phyloP scores from a whole-genome alignment of 805 yeast species.

The Yamadazyma ubonensis region DNA sequence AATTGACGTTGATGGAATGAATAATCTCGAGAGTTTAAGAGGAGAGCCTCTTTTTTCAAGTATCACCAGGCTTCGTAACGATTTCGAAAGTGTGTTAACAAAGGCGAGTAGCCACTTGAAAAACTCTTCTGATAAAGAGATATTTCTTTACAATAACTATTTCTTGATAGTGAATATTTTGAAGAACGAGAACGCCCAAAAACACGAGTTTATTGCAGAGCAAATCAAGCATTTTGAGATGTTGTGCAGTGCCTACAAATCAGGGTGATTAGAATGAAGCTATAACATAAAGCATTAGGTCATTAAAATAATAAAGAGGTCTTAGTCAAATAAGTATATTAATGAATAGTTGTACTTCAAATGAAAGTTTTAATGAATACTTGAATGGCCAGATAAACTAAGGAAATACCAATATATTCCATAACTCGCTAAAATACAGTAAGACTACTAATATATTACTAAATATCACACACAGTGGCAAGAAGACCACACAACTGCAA shows the following conservation, averaged over 20 bases:
- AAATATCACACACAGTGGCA: constrained; percentile 50
- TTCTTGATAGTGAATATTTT: constrained; percentile 60
- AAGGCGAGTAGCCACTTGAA: constrained; percentile 49
- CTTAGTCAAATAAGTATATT: too few species aligned
- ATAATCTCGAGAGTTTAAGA: constrained; percentile 24
- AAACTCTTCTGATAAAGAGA: constrained; percentile 54
- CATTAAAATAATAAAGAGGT: too few species aligned
- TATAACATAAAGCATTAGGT: too few species aligned
- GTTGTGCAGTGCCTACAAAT: constrained; percentile 41
- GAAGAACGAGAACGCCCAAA: constrained; percentile 32
- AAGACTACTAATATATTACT: background rate
- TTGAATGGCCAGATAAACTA: too few species aligned
- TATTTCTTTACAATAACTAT: constrained; percentile 73
- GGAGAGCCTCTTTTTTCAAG: constrained; percentile 76
- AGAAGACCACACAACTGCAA: constrained; percentile 83
- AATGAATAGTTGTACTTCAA: background rate
- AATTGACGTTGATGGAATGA: constrained; percentile 7
- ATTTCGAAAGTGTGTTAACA: constrained; percentile 75
- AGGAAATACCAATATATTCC: too few species aligned
- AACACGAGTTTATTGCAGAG: constrained; percentile 32
- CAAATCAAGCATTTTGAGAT: constrained; percentile 39
- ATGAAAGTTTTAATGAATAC: too few species aligned
- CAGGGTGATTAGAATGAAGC: too few species aligned
- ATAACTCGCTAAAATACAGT: background rate
- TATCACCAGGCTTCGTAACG: constrained; percentile 67